Percentiles rank a stretch among this genome's conserved stretches.
These are phyloP conservation scores for Pythium graminicola DNA, from an alignment of 352 stramenopile genomes.

Conservation along the genomic window DNA sequence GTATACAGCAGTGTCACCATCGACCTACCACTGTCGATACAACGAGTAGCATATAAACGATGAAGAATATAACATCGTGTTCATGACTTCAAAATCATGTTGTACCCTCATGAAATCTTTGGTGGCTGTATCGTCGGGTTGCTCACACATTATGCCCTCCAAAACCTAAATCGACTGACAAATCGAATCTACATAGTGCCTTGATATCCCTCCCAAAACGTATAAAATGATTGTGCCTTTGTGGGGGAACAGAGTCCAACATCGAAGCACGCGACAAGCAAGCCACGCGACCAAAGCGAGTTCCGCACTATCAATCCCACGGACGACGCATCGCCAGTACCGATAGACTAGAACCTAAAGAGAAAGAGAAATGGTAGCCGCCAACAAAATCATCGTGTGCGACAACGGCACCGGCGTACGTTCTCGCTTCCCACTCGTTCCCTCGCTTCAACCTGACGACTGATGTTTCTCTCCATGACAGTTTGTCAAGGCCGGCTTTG, in stretches of 20 bases:
- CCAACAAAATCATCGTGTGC: conserved; percentile 86
- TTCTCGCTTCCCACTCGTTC: conserved; percentile 5
- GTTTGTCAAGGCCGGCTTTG: conserved; percentile 92
- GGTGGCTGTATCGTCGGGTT: too few relatives aligned
- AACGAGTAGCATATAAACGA: too few relatives aligned
- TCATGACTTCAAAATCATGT: too few relatives aligned
- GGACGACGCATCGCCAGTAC: background rate
- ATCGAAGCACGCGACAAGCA: conserved; percentile 16
- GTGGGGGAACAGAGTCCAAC: conserved; percentile 13
- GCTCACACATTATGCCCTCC: too few relatives aligned
- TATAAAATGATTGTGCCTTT: conserved; percentile 13
- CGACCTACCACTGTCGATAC: too few relatives aligned
- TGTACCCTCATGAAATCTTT: too few relatives aligned
- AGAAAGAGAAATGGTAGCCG: conserved; percentile 54
- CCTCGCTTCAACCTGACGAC: background rate
- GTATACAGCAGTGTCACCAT: too few relatives aligned
- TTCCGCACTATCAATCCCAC: background rate
- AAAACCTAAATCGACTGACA: too few relatives aligned
- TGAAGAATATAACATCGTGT: too few relatives aligned
- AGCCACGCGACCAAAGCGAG: background rate
- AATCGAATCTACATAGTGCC: too few relatives aligned
- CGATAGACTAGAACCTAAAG: background rate
- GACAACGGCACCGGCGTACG: conserved; percentile 83
- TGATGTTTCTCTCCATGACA: conserved; percentile 10
- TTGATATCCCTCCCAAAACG: conserved; percentile 12